Evolutionary conservation across 768 basidiomycete genomes (phyloP).

Genomic region (Rhizopogon rudus): DNA sequence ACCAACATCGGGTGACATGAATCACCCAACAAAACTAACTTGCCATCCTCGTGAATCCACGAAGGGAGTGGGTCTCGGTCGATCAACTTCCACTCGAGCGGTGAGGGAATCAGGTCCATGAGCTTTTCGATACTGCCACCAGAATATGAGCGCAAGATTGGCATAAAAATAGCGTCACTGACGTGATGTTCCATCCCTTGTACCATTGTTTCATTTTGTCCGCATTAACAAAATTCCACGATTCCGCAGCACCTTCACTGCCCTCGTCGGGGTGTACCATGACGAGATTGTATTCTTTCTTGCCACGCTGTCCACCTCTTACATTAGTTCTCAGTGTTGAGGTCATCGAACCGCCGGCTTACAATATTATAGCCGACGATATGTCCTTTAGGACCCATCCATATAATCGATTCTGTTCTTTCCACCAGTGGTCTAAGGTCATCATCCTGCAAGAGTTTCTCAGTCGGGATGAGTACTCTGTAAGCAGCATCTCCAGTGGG

Average conservation of each 20-base stretch:
- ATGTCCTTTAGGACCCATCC: conserved; percentile 54
- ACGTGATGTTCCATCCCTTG: conserved; percentile 46
- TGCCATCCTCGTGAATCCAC: conserved; percentile 43
- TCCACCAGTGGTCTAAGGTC: conserved; percentile 49
- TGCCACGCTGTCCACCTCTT: conserved; percentile 21
- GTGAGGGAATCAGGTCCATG: conserved; percentile 37
- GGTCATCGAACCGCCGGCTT: conserved; percentile 10
- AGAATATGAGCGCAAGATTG: not conserved
- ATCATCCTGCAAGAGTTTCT: conserved; percentile 42
- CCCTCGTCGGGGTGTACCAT: conserved; percentile 36
- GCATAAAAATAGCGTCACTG: conserved; percentile 3
- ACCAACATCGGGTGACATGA: conserved; percentile 55
- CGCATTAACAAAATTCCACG: conserved; percentile 40
- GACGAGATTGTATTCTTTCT: conserved; percentile 43
- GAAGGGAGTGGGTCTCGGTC: conserved; percentile 42
- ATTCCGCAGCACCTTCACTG: conserved; percentile 27
- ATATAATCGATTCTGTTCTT: conserved; percentile 45
- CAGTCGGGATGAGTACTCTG: conserved; percentile 47
- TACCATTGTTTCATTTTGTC: conserved; percentile 45
- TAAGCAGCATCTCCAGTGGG: conserved; percentile 65
- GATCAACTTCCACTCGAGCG: conserved; percentile 44
- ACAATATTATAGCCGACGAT: conserved; percentile 44
- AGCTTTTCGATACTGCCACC: conserved; percentile 39
- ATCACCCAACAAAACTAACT: conserved; percentile 46
- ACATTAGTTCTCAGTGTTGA: not conserved